These are phyloP conservation scores for Aspergillus piperis DNA, from an alignment of 2,329 filamentous ascomycete genomes.

Conservation along the genomic window DNA sequence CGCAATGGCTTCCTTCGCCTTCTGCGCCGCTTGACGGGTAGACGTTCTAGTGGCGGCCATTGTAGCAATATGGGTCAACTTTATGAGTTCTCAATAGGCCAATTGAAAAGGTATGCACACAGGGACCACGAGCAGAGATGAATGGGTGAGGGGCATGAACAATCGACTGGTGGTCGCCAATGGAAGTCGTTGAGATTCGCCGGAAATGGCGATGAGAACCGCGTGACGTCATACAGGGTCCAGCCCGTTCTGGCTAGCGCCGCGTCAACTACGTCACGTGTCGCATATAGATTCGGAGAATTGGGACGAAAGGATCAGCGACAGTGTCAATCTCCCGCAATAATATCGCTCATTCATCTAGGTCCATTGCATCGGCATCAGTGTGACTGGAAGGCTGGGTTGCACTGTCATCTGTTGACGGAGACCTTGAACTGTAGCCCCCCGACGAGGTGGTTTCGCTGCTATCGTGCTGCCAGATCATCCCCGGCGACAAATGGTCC, in stretches of 20 bases:
- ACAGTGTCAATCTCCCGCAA: not conserved
- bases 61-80: not conserved
- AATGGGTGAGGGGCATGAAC: not conserved
- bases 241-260: constrained; percentile 8
- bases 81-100: not conserved
- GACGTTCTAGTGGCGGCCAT: constrained; percentile 42
- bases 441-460: constrained; percentile 21
- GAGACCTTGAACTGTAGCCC: constrained; percentile 24
- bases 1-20: constrained; percentile 45
- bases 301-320: not conserved
- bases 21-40: constrained; percentile 45
- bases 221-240: constrained; percentile 38
- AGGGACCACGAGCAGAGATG: not conserved
- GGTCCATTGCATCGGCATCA: constrained; percentile 36
- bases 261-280: constrained; percentile 1
- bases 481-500: constrained; percentile 13
- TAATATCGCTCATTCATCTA: constrained; percentile 29
- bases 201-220: constrained; percentile 20
- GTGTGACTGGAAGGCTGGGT: constrained; percentile 17
- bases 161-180: not conserved
- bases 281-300: not conserved
- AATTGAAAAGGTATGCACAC: not conserved
- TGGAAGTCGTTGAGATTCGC: not conserved
- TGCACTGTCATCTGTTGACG: constrained; percentile 25
- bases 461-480: constrained; percentile 15